A percentile compares a stretch with the other conserved stretches of the same genome.
phyloP scores from a whole-genome alignment of 2,329 filamentous ascomycete genomes.

The Gaeumannomyces tritici region DNA sequence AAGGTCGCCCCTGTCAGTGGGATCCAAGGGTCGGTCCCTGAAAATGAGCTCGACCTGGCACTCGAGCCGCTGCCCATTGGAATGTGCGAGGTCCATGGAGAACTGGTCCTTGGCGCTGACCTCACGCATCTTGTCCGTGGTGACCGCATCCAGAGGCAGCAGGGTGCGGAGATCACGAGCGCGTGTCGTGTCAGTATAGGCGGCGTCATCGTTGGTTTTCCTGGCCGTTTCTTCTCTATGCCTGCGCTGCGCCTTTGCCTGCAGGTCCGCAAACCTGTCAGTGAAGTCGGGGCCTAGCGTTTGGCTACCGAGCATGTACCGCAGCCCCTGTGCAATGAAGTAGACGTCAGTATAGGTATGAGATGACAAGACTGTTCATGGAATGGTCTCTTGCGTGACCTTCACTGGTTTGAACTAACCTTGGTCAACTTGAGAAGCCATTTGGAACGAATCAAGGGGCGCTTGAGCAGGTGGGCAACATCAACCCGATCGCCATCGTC shows the following conservation, averaged over 20 bases:
- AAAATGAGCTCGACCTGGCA: conserved; percentile 83
- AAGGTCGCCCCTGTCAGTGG: conserved; percentile 67
- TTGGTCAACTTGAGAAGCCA: conserved; percentile 78
- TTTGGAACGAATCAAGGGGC: conserved; percentile 80
- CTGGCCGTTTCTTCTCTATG: conserved; percentile 60
- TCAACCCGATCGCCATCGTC: conserved; percentile 82
- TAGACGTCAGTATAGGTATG: background rate
- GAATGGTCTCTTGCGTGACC: background rate
- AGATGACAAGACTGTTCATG: background rate
- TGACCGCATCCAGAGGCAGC: conserved; percentile 57
- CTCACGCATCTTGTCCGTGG: conserved; percentile 66
- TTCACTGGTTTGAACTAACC: conserved; percentile 27
- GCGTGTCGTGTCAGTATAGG: conserved; percentile 70
- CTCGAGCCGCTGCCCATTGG: conserved; percentile 79
- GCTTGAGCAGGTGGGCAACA: conserved; percentile 84
- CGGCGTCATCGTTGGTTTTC: conserved; percentile 73
- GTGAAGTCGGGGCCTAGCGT: conserved; percentile 48
- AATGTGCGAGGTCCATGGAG: conserved; percentile 74
- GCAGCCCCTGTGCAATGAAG: background rate
- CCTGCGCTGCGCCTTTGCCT: conserved; percentile 63
- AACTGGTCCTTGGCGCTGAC: conserved; percentile 89
- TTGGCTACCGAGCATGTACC: conserved; percentile 34
- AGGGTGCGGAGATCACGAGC: conserved; percentile 73
- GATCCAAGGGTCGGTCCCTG: conserved; percentile 65
- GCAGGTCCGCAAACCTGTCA: conserved; percentile 58